These are phyloP conservation scores for Echium plantagineum DNA, from an alignment of 257 asterid genomes.

Conservation along the genomic window DNA sequence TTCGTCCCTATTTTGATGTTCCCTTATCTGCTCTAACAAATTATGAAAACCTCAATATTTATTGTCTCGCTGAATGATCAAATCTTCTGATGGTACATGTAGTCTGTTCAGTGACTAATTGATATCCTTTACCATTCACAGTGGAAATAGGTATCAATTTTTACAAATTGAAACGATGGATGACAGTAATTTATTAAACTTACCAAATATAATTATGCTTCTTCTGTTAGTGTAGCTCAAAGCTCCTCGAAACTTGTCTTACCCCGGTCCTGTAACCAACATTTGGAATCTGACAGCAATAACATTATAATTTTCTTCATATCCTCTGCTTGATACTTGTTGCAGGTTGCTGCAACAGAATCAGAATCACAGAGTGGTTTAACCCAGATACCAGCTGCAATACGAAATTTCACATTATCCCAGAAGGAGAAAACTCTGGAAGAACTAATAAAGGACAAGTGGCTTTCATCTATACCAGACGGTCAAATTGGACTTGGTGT, in stretches of 20 bases:
- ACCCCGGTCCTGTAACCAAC: neutral
- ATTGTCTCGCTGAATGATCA: too few relatives aligned
- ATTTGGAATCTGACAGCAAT: neutral
- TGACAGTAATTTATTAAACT: too few relatives aligned
- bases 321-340: neutral
- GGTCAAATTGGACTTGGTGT: constrained; percentile 71
- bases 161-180: too few relatives aligned
- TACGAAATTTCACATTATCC: constrained; percentile 62
- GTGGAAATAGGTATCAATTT: too few relatives aligned
- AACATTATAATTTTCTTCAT: neutral
- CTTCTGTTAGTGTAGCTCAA: too few relatives aligned
- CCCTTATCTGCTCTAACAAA: too few relatives aligned
- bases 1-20: too few relatives aligned
- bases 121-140: too few relatives aligned
- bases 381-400: constrained; percentile 55
- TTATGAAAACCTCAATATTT: too few relatives aligned
- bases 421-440: constrained; percentile 76
- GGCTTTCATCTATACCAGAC: constrained; percentile 61
- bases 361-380: constrained; percentile 46
- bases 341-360: constrained; percentile 39
- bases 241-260: neutral
- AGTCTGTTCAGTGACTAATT: too few relatives aligned
- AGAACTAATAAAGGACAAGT: constrained; percentile 56
- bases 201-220: too few relatives aligned
- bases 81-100: too few relatives aligned